Evolutionary conservation across 2,329 filamentous ascomycete species (phyloP).

Genomic region (Botrytis deweyae): DNA sequence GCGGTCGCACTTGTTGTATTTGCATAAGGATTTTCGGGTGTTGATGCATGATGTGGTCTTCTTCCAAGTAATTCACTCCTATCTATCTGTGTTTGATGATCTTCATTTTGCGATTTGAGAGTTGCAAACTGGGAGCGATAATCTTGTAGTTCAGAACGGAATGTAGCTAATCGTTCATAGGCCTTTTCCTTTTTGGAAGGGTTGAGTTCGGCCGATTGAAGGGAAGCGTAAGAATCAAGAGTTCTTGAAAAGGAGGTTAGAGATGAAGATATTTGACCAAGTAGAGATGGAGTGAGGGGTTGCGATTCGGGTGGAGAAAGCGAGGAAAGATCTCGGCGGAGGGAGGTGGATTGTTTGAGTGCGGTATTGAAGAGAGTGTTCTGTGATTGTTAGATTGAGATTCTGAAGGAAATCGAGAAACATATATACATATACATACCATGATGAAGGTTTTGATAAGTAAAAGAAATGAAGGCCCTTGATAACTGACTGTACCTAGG

Average conservation of each 20-base stretch:
- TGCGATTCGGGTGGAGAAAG: slow-evolving; percentile 56
- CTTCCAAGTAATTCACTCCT: slow-evolving; percentile 81
- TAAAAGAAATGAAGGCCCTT: not conserved
- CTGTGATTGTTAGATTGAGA: slow-evolving; percentile 46
- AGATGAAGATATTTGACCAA: slow-evolving; percentile 74
- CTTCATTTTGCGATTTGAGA: slow-evolving; percentile 75
- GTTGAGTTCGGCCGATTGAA: slow-evolving; percentile 86
- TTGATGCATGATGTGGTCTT: slow-evolving; percentile 75
- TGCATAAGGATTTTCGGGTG: slow-evolving; percentile 91
- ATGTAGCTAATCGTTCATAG: slow-evolving; percentile 78
- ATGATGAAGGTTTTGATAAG: slow-evolving; percentile 1
- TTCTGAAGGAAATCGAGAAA: too few relatives aligned
- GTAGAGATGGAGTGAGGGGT: slow-evolving; percentile 58
- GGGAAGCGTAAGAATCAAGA: slow-evolving; percentile 84
- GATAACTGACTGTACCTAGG: not conserved
- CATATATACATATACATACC: not conserved
- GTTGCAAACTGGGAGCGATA: slow-evolving; percentile 76
- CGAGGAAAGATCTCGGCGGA: slow-evolving; percentile 72
- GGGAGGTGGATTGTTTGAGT: slow-evolving; percentile 77
- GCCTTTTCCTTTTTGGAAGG: slow-evolving; percentile 91
- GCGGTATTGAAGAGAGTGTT: slow-evolving; percentile 85
- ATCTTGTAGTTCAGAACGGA: slow-evolving; percentile 76
- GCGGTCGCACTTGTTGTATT: slow-evolving; percentile 45
- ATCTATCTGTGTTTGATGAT: slow-evolving; percentile 64
- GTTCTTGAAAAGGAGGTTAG: slow-evolving; percentile 81